These are phyloP conservation scores for Rhynchosporium secalis DNA, from an alignment of 2,329 filamentous ascomycete species.

Conservation along the genomic window DNA sequence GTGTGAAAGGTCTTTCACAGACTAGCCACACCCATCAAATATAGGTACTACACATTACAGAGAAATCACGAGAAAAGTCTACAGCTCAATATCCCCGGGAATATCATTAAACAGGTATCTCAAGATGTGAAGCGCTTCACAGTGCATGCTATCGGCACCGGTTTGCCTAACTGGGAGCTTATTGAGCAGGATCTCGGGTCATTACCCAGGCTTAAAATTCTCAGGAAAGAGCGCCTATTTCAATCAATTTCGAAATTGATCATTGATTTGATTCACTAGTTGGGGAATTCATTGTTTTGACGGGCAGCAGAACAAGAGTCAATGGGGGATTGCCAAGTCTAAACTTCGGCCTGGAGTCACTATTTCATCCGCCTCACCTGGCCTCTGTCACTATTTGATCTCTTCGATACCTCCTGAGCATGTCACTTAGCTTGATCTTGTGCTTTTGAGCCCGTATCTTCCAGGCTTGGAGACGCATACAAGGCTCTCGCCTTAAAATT, in stretches of 20 bases:
- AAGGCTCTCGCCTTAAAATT: not conserved
- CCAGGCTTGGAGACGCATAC: not conserved
- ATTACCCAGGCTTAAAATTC: not conserved
- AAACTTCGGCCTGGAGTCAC: not conserved
- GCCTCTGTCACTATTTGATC: constrained; percentile 1
- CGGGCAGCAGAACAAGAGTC: not conserved
- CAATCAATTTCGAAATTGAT: not conserved
- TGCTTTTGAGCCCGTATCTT: not conserved
- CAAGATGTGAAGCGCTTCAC: not conserved
- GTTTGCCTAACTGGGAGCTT: not conserved
- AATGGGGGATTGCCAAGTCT: not conserved
- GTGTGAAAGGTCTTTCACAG: not conserved
- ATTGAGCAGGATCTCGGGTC: not conserved
- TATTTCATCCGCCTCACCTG: not conserved
- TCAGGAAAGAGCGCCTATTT: not conserved
- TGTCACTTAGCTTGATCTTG: not conserved
- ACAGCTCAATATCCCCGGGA: not conserved
- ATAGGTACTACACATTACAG: not conserved
- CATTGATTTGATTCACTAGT: not conserved
- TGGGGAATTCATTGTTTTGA: not conserved
- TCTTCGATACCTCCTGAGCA: not conserved
- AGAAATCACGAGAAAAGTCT: not conserved
- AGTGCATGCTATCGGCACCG: not conserved
- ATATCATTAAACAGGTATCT: not conserved
- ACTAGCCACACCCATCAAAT: not conserved